Base-by-base conservation (phyloP, 345 rosid genomes). In the Hibiscus tridactylites region DNA sequence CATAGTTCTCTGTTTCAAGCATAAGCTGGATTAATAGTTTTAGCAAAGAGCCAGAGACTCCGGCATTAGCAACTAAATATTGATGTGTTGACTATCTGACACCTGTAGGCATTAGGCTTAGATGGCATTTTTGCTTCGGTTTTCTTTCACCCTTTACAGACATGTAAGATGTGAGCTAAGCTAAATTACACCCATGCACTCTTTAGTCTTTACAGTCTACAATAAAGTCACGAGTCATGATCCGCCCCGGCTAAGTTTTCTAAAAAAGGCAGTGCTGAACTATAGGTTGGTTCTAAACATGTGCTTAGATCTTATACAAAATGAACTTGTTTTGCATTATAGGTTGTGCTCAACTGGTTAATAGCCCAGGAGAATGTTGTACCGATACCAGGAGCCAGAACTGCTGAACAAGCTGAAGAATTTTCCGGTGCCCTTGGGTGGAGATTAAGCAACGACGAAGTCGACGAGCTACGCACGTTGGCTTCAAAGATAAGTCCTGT, bases 301-400 rank as follows among this genome's bases (percentile, higher is more conserved):
- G 26, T 58, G 42, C 24, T 26, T 57, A 73, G 75, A 63, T 61
- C 46, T 54, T 53, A 53, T n/a, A 53, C 57, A n/a, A 16, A 53
- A 53, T 4, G 57, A 53, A 17, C 57, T 53, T 53, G 57, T 53
- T 42, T 37, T 37, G 4, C 2, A 42, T 9, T 37, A 9, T 9
- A 42, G 46, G 46, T 42, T 42, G 46, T 42, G 46, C 46, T 42
- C 46, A 42, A 42, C 46, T 42, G 46, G 11, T 42, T 42, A 42
- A 42, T 42, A 42, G 2, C 46, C 11, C 46, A 42, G 46, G 46
- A 42, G 46, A 42, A 42, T 9, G 46, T 42, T 42, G 46, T 42
- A 42, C 46, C 46, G 6, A 42, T 42, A 42, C 46, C 46, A 37
- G 46, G 46, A 42, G 46, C 46, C 46, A 42, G 1, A 42, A 42